Base-by-base conservation (phyloP, 768 basidiomycete genomes). In the Boletales sp. region DNA sequence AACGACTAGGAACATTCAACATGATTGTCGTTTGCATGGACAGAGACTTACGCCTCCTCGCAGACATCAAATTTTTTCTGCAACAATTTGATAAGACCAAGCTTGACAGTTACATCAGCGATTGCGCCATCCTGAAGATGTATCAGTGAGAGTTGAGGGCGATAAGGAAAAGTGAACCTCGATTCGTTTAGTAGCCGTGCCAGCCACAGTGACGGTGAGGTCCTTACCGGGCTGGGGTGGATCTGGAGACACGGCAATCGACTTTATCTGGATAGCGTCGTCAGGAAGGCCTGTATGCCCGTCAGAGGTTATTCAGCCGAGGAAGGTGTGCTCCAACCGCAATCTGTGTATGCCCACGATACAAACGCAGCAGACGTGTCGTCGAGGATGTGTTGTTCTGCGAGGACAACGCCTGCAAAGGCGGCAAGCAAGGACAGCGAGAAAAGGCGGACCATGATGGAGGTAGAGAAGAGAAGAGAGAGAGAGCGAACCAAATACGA, bases 31-130 rank as follows among this genome's bases (percentile, higher is more conserved):
- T 15, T 10, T 14, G 17, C 17, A 14, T 9, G 13, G n/a, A 38
- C 3, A 18, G 8, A 42, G 19, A 81, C 94, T 61, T 74, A 96
- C 90, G 94, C 93, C 70, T 97, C 94, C 52, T 94, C 78, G 65
- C 95, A 98, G 31, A 97, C 70, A 57, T 97, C 91, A 57, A 97
- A 95, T 15, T 57, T 63, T 73, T 90, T 96, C 40, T 74, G 69
- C 31, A 98, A 72, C n/a, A 98, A 66, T 73, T 91, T 96, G 63
- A 99, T 81, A 28, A 91, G 71, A 21, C 96, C 96, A n/a, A 98
- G 76, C 68, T 97, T 98, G 49, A 99, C 95, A 2, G 71, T 70
- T 5, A 99, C 93, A 57, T 94, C 84, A 8, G 87, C 95, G 59
- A 81, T 89, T 35, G 95, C 89, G 6, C 96, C 96, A 5, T 94